Evolutionary conservation across 1,284 basidiomycete species (phyloP), one percentile per base, ranked within the genome.

Genomic region (Ceratorhiza oryzae-sativae): DNA sequence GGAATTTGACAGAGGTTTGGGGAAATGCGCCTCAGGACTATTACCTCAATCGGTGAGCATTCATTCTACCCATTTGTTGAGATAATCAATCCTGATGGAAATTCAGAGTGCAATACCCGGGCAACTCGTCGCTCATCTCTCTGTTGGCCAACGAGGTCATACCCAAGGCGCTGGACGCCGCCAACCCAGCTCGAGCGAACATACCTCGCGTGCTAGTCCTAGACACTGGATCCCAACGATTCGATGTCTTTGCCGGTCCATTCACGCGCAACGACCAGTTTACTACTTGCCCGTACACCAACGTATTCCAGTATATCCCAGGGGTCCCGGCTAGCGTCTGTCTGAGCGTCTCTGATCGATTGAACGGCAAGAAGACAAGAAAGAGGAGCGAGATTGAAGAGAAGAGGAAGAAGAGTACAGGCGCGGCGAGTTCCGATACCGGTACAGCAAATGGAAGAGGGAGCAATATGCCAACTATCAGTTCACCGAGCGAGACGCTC

Each of bases 21-120:
- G 93, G 93, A 3, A 87, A 84, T 48, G 88, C 90, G 0, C 92
- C 93, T 0, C 85, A 86, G 65, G 90, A 93, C 78, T 92, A 86
- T 77, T 90, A 87, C 61, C 80, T 93, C 73, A 81, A 79, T 61
- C 84, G 86, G 84, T 89, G 79, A 32, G 84, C 79, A 45, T 53
- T 41, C 15, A 8, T 55, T 18, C n/a, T n/a, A n/a, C 9, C 41
- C 74, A 36, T 42, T n/a, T 10, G 41, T 18, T 39, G 23, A 56
- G 41, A 36, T 42, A 6, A 13, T 45, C 18, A 59, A 25, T 20
- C 10, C 42, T 20, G n/a, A n/a, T n/a, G n/a, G n/a, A n/a, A n/a
- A n/a, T 41, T 13, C 62, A 48, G 36, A 23, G 63, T 18, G 46
- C 23, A 46, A 18, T 90, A 85, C 78, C 88, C 91, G 0, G 89